Conservation (phyloP, 148 eudicot species). For the Rhododendron mucronatum region DNA sequence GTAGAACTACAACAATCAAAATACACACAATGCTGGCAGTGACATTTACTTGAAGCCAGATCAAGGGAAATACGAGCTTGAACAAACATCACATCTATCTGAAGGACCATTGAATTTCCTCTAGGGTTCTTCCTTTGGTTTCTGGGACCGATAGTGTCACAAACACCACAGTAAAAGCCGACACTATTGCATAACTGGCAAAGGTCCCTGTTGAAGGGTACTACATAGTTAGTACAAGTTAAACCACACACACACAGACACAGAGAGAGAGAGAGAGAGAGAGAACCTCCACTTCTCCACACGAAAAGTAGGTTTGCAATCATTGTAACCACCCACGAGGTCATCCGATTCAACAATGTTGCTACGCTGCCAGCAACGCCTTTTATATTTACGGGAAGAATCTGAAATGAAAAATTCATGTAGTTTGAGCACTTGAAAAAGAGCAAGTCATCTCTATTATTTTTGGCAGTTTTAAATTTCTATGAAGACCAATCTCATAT, state of each 20-base stretch:
- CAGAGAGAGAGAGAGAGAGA: constrained; percentile 21
- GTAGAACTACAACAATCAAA: neutral
- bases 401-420: constrained; percentile 27
- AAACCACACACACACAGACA: too few species aligned
- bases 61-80: neutral
- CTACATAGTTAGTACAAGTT: neutral
- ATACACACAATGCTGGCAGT: neutral
- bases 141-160: constrained; percentile 72
- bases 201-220: constrained; percentile 51
- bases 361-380: constrained; percentile 81
- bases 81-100: constrained; percentile 29
- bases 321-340: constrained; percentile 62
- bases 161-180: constrained; percentile 45
- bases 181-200: constrained; percentile 40
- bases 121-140: constrained; percentile 81
- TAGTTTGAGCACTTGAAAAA: neutral
- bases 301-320: constrained; percentile 55
- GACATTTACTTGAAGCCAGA: constrained; percentile 3
- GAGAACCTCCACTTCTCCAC: constrained; percentile 46
- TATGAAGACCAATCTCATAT: neutral
- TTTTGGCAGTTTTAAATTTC: neutral
- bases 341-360: constrained; percentile 56
- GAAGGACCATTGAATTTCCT: constrained; percentile 72
- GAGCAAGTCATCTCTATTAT: neutral
- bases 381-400: constrained; percentile 63